phyloP scores from a whole-genome alignment of 2,329 filamentous ascomycete species.

The Pyrenophora seminiperda region DNA sequence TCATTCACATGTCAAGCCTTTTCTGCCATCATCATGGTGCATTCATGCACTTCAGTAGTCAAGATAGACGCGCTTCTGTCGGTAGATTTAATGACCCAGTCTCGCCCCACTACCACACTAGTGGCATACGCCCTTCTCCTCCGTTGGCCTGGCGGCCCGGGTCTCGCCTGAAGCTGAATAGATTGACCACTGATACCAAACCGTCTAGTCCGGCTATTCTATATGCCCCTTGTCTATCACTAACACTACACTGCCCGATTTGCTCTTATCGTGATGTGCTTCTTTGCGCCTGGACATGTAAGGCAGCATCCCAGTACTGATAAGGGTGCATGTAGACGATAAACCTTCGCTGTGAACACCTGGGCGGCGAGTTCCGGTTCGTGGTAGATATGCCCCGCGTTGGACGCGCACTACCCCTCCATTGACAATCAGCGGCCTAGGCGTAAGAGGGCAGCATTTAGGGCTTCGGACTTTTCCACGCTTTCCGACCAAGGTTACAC shows the following conservation, averaged over 20 bases:
- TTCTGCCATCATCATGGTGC: background rate
- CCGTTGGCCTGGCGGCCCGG: slow-evolving; percentile 17
- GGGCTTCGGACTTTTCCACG: slow-evolving; percentile 4
- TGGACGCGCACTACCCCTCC: slow-evolving; percentile 17
- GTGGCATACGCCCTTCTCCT: slow-evolving; percentile 15
- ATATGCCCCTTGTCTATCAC: slow-evolving; percentile 3
- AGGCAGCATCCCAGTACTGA: slow-evolving; percentile 16
- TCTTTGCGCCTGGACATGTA: slow-evolving; percentile 2
- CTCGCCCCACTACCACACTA: slow-evolving; percentile 13
- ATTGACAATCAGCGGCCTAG: background rate
- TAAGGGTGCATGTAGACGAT: slow-evolving; percentile 24
- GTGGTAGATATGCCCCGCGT: slow-evolving; percentile 18
- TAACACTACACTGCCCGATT: slow-evolving; percentile 3
- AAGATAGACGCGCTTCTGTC: slow-evolving; percentile 2
- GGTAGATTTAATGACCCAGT: slow-evolving; percentile 15
- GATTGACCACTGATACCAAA: slow-evolving; percentile 14
- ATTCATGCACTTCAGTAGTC: slow-evolving; percentile 1
- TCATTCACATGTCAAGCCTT: background rate
- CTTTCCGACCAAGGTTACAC: slow-evolving; percentile 2
- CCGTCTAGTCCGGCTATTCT: slow-evolving; percentile 13
- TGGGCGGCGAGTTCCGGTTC: slow-evolving; percentile 18
- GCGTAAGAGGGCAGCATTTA: slow-evolving; percentile 2
- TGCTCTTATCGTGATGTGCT: slow-evolving; percentile 15
- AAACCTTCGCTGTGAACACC: slow-evolving; percentile 20
- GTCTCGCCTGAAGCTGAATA: slow-evolving; percentile 11